phyloP scores from a whole-genome alignment of 306 rosid species.

The Vicia villosa region DNA sequence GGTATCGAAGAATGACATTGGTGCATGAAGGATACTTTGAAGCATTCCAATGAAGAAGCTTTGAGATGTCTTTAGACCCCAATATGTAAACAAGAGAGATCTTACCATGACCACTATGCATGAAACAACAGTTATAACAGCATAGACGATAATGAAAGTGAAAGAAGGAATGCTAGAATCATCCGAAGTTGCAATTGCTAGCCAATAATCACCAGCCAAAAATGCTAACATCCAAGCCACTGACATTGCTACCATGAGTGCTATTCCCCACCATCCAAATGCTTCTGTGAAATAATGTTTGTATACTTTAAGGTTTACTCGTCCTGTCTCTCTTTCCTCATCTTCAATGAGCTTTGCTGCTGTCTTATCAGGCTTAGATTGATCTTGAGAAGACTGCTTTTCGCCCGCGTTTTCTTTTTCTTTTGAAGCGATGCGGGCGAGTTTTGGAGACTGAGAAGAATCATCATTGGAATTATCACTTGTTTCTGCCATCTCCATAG shows the following conservation, averaged over 20 bases:
- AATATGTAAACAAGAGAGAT: constrained; percentile 44
- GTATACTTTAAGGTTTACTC: constrained; percentile 58
- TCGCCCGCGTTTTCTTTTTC: constrained; percentile 44
- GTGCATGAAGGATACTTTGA: constrained; percentile 73
- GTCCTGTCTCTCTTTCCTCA: constrained; percentile 82
- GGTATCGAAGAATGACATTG: constrained; percentile 92
- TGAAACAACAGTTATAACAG: constrained; percentile 47
- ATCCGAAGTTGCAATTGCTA: constrained; percentile 68
- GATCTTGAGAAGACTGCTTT: constrained; percentile 43
- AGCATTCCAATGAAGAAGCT: constrained; percentile 66
- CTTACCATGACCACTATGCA: constrained; percentile 44
- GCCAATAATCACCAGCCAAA: constrained; percentile 83
- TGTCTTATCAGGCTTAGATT: constrained; percentile 48
- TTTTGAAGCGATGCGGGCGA: constrained; percentile 44
- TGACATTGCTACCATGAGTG: constrained; percentile 49
- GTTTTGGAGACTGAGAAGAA: constrained; percentile 41
- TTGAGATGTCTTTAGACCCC: constrained; percentile 78
- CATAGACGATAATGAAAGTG: constrained; percentile 63
- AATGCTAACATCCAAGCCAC: constrained; percentile 50
- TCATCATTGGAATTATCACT: constrained; percentile 34
- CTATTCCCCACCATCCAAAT: constrained; percentile 83
- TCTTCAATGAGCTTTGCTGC: constrained; percentile 78
- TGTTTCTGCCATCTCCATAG: constrained; percentile 74
- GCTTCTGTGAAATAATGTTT: constrained; percentile 80
- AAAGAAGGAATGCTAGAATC: constrained; percentile 45